These are phyloP conservation scores for Halophytophthora batemanensis DNA, from an alignment of 352 stramenopile species.

Conservation along the genomic window DNA sequence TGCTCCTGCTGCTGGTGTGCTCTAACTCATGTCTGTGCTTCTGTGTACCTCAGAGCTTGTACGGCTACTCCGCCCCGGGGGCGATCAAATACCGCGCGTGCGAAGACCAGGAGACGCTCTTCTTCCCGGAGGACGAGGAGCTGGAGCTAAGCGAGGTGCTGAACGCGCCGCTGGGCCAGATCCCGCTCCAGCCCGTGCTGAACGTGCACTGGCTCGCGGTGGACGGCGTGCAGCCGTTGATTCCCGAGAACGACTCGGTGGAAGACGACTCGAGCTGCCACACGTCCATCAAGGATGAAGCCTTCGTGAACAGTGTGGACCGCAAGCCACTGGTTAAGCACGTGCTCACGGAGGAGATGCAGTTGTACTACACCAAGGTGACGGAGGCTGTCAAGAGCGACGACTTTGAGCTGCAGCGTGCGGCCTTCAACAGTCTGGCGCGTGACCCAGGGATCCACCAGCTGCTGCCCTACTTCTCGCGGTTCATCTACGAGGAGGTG, in stretches of 20 bases:
- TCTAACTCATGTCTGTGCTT: constrained; percentile 1
- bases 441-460: constrained; percentile 88
- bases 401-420: constrained; percentile 68
- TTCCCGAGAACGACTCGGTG: constrained; percentile 80
- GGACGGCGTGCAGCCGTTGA: constrained; percentile 77
- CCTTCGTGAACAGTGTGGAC: constrained; percentile 63
- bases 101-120: constrained; percentile 57
- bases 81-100: constrained; percentile 55
- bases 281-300: constrained; percentile 78
- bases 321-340: constrained; percentile 82
- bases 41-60: constrained; percentile 44
- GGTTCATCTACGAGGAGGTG: constrained; percentile 86
- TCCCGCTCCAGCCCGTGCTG: constrained; percentile 66
- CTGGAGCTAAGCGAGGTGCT: constrained; percentile 66
- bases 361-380: constrained; percentile 88
- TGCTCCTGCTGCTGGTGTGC: neutral
- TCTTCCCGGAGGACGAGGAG: constrained; percentile 74
- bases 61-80: constrained; percentile 63
- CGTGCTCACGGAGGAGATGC: constrained; percentile 87
- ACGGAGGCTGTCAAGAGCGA: constrained; percentile 78
- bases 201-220: constrained; percentile 85
- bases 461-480: constrained; percentile 86
- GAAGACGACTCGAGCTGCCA: constrained; percentile 64
- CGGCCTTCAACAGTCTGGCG: constrained; percentile 73
- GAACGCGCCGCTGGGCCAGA: constrained; percentile 68